Base-by-base conservation (phyloP, 352 stramenopile species). In the Thalassiosira sp. region DNA sequence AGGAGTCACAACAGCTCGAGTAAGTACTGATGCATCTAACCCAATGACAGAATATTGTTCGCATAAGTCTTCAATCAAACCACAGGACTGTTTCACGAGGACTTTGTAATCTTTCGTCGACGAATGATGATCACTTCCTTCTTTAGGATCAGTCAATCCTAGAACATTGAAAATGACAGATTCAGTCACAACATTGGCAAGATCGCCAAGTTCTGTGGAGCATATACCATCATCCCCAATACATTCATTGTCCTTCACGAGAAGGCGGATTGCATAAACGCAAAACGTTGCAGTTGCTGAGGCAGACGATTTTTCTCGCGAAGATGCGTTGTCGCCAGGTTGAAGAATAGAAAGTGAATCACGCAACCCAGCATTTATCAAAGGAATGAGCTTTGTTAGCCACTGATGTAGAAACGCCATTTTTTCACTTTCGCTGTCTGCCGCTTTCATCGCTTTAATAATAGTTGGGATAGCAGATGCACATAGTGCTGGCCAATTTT, bases 401-500 rank as follows among this genome's bases (percentile, higher is more conserved):
- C 83, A 91, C 73, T 69, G 43, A 18, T 73, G 42, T n/a, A 84
- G 66, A 28, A 48, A 40, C 8, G 51, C 53, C 15, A 16, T 59
- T 58, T 85, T 63, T 24, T 73, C 52, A 54, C 60, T 54, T 28
- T 67, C 48, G 31, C 69, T 40, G 22, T n/a, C 22, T 43, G 15
- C 8, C 25, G 53, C 40, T 48, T 76, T 64, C 0, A 88, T 78
- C 15, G 53, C 35, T 62, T 83, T 59, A 1, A 79, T 40, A 18
- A 91, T 53, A 28, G 74, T 75, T 54, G 53, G 40, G 7, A 87
- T 33, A 15, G 86, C 75, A 76, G 45, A 65, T 5, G 52, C 28
- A 57, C 69, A 66, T 13, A 85, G 57, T 35, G 35, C 70, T 28
- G 77, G 61, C 82, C 81, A 91, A 46, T 67, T 82, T 72, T 82